Conservation (phyloP, 164 flowering plant species). For the Stephania japonica region DNA sequence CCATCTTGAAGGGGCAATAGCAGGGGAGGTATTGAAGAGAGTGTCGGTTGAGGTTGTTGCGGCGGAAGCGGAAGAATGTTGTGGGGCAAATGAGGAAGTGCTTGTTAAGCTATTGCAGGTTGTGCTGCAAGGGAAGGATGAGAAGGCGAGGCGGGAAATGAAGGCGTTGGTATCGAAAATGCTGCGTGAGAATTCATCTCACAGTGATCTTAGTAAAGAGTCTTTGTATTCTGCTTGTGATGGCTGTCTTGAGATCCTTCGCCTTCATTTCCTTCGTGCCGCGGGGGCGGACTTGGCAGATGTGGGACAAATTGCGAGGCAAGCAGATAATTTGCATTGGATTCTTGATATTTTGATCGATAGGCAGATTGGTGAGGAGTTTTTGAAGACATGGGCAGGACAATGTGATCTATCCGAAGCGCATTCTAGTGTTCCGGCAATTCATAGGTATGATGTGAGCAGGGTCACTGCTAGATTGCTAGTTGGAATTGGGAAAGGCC, state of each 20-base stretch:
- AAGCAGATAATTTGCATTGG: conserved; percentile 92
- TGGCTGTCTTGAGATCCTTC: conserved; percentile 55
- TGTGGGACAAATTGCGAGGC: conserved; percentile 60
- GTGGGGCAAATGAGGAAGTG: conserved; percentile 51
- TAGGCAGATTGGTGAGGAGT: conserved; percentile 84
- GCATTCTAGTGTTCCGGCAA: conserved; percentile 68
- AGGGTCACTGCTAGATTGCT: conserved; percentile 72
- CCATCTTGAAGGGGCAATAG: conserved; percentile 67
- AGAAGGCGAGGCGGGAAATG: conserved; percentile 97
- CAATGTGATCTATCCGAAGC: conserved; percentile 56
- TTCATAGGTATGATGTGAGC: conserved; percentile 79
- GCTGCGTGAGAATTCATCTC: conserved; percentile 77
- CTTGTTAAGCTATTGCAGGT: conserved; percentile 62
- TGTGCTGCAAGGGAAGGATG: conserved; percentile 89
- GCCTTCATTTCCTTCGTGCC: conserved; percentile 46
- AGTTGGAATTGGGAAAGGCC: conserved; percentile 89
- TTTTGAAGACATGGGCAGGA: conserved; percentile 72
- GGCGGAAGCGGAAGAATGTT: conserved; percentile 34
- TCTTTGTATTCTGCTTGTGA: conserved; percentile 74
- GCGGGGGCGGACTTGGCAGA: conserved; percentile 38
- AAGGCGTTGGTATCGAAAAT: conserved; percentile 74
- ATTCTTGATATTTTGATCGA: conserved; percentile 83
- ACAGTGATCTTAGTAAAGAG: conserved; percentile 67
- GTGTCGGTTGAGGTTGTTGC: conserved; percentile 56
- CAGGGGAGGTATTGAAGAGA: conserved; percentile 80